Evolutionary conservation across 495 filamentous ascomycete species (phyloP).

Genomic region (Lophium mytilinum): DNA sequence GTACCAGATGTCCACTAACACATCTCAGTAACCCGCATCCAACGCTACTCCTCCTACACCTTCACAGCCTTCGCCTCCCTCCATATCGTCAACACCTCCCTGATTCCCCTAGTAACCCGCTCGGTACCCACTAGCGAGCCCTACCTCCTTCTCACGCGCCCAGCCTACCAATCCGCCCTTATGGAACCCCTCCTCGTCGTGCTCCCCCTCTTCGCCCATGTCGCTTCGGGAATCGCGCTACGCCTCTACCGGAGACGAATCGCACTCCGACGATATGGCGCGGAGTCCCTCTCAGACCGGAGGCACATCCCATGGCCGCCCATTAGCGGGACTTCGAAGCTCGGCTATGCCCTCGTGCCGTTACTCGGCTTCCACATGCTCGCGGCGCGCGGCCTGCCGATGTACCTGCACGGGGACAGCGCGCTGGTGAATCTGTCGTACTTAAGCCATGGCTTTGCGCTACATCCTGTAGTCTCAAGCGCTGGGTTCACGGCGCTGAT

Average conservation of each 20-base stretch:
- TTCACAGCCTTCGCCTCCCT: constrained; percentile 69
- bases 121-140: constrained; percentile 46
- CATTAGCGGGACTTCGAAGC: constrained; percentile 53
- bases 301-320: constrained; percentile 53
- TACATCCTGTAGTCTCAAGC: constrained; percentile 56
- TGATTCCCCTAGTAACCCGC: constrained; percentile 53
- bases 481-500: constrained; percentile 60
- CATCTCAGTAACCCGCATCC: constrained; percentile 61
- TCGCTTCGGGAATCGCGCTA: constrained; percentile 62
- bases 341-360: constrained; percentile 59
- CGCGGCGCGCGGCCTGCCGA: constrained; percentile 63
- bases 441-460: constrained; percentile 77
- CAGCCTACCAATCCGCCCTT: constrained; percentile 73
- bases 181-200: constrained; percentile 56
- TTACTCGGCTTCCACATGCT: constrained; percentile 60
- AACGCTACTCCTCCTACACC: constrained; percentile 81
- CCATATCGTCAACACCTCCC: constrained; percentile 62
- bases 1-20: neutral
- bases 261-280: constrained; percentile 63
- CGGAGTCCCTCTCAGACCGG: constrained; percentile 39
- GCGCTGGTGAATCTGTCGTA: constrained; percentile 73
- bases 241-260: constrained; percentile 62
- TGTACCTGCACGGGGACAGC: constrained; percentile 70
- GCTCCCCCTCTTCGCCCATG: constrained; percentile 48
- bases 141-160: constrained; percentile 55